phyloP scores from a whole-genome alignment of 495 filamentous ascomycete genomes.

The Penicillium subrubescens region DNA sequence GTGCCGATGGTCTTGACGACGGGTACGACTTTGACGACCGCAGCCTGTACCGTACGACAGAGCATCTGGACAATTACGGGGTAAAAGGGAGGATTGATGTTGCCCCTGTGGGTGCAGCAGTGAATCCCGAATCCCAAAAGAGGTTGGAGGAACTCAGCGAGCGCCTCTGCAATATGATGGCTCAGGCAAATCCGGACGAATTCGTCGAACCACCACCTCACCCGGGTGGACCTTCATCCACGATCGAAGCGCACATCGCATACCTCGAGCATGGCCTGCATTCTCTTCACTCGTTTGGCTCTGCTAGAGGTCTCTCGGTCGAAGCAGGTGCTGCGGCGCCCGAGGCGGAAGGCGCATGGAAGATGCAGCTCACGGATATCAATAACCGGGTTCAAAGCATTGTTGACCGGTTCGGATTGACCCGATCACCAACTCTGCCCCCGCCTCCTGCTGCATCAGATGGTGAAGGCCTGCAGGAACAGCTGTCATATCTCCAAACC shows the following conservation, averaged over 20 bases:
- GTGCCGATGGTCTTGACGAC: conserved; percentile 67
- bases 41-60: conserved; percentile 73
- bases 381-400: conserved; percentile 55
- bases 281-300: conserved; percentile 37
- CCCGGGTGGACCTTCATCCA: conserved; percentile 28
- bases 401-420: conserved; percentile 48
- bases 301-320: conserved; percentile 8
- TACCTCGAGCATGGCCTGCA: conserved; percentile 54
- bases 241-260: conserved; percentile 49
- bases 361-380: conserved; percentile 51
- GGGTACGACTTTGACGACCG: conserved; percentile 75
- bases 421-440: conserved; percentile 46
- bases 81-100: conserved; percentile 28
- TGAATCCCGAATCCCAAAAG: conserved; percentile 59
- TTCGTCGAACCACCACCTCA: conserved; percentile 39
- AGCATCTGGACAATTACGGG: conserved; percentile 61
- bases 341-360: conserved; percentile 35
- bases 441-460: conserved; percentile 50
- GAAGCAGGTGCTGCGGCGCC: conserved; percentile 7
- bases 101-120: conserved; percentile 15
- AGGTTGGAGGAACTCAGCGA: conserved; percentile 73
- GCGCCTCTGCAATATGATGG: conserved; percentile 66
- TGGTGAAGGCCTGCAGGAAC: conserved; percentile 47
- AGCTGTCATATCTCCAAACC: conserved; percentile 56
- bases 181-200: conserved; percentile 56